Conservation (phyloP, 169 alveolate genomes). For the Condylostoma magnum region DNA sequence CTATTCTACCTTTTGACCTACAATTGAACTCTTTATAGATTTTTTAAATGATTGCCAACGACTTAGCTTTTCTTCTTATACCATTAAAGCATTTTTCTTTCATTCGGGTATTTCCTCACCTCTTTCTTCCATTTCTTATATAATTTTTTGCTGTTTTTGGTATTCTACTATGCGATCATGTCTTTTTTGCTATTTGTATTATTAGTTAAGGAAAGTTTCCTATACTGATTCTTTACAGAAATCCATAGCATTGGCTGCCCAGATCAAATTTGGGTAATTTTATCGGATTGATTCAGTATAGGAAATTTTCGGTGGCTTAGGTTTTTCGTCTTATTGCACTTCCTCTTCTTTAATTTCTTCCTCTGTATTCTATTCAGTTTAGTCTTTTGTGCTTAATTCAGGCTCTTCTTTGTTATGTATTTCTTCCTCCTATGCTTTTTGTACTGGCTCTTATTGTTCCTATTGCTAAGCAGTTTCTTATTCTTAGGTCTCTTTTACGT, state of each 20-base stretch:
- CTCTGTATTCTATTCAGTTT: neutral
- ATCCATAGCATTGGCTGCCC: neutral
- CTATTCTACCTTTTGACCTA: neutral
- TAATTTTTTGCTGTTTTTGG: neutral
- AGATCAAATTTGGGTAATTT: neutral
- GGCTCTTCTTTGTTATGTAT: too few species aligned
- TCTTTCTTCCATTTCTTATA: neutral
- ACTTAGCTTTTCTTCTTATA: neutral
- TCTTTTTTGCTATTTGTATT: neutral
- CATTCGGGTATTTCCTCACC: conserved; percentile 10
- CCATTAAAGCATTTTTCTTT: neutral
- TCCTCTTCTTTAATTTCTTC: neutral
- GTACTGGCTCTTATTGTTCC: neutral
- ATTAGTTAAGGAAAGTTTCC: neutral
- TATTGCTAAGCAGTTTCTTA: neutral
- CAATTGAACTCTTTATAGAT: neutral
- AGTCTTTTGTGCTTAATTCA: neutral
- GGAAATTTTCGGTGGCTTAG: neutral
- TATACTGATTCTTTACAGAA: neutral
- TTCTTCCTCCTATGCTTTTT: neutral
- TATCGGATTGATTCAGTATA: neutral
- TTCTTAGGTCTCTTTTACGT: neutral
- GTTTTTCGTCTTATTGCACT: neutral
- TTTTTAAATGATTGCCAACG: neutral
- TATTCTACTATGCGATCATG: neutral